phyloP scores from a whole-genome alignment of 1,284 basidiomycete genomes.

The Cystobasidiaceae sp. region DNA sequence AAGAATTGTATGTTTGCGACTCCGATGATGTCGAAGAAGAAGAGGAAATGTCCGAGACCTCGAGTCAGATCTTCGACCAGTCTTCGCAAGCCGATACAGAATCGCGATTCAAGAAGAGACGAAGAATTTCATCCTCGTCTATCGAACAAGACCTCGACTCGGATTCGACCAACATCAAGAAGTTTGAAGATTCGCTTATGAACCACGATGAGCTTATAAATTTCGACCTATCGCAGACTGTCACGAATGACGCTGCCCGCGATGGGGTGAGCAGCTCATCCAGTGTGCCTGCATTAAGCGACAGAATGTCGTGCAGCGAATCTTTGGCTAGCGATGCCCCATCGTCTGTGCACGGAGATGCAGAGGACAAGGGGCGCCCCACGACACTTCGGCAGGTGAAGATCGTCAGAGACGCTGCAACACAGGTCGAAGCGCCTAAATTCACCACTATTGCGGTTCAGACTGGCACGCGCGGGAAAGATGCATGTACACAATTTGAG shows the following conservation, averaged over 20 bases:
- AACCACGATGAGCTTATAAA: too few species aligned
- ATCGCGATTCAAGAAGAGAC: too few species aligned
- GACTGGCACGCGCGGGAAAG: background rate
- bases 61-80: slow-evolving; percentile 17
- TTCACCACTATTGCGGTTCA: background rate
- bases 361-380: background rate
- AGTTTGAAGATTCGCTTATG: too few species aligned
- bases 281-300: too few species aligned
- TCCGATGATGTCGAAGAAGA: background rate
- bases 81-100: too few species aligned
- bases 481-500: background rate
- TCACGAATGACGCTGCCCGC: too few species aligned
- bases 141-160: background rate
- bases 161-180: background rate
- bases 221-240: too few species aligned
- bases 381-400: background rate
- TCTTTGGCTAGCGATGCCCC: too few species aligned
- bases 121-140: too few species aligned
- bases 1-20: background rate
- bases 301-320: too few species aligned
- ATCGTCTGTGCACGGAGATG: too few species aligned
- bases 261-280: too few species aligned
- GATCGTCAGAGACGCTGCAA: background rate
- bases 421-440: background rate
- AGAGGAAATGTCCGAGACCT: background rate